These are phyloP conservation scores for Platanus orientalis DNA, from an alignment of 164 flowering plant species.

Conservation along the genomic window DNA sequence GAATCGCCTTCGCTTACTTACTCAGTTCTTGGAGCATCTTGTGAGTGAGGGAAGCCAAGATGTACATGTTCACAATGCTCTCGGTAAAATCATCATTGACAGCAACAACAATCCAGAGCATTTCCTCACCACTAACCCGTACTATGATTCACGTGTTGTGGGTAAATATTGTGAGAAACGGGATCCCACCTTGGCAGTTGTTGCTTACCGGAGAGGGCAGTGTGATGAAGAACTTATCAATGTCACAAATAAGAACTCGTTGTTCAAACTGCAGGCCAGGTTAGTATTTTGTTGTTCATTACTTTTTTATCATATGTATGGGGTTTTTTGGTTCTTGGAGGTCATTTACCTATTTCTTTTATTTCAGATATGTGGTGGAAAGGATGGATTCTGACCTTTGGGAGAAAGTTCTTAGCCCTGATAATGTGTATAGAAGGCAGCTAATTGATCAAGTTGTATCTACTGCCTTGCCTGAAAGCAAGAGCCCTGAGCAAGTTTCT, in stretches of 20 bases:
- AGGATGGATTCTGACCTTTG: constrained; percentile 85
- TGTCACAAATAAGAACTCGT: constrained; percentile 43
- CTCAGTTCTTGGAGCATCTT: constrained; percentile 85
- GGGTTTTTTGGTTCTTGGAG: neutral
- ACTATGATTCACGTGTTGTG: constrained; percentile 81
- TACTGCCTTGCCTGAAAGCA: constrained; percentile 89
- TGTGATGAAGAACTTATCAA: constrained; percentile 84
- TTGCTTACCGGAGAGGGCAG: constrained; percentile 80
- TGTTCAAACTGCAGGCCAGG: constrained; percentile 71
- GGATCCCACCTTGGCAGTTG: constrained; percentile 87
- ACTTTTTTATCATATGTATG: neutral
- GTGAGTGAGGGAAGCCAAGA: constrained; percentile 91
- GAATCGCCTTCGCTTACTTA: constrained; percentile 74
- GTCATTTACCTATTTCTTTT: neutral
- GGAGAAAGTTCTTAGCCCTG: constrained; percentile 77
- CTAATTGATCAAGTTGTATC: constrained; percentile 91
- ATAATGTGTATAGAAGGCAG: constrained; percentile 68
- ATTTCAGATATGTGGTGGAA: constrained; percentile 73
- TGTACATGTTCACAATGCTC: constrained; percentile 85
- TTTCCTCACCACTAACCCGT: constrained; percentile 83
- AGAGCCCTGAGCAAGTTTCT: constrained; percentile 88
- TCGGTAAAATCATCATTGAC: constrained; percentile 82
- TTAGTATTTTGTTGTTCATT: constrained; percentile 20
- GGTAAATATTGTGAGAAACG: constrained; percentile 88
- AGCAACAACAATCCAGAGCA: constrained; percentile 87